phyloP scores from a whole-genome alignment of 192 early-diverging fungal genomes.

The Backusella tarrabulga region DNA sequence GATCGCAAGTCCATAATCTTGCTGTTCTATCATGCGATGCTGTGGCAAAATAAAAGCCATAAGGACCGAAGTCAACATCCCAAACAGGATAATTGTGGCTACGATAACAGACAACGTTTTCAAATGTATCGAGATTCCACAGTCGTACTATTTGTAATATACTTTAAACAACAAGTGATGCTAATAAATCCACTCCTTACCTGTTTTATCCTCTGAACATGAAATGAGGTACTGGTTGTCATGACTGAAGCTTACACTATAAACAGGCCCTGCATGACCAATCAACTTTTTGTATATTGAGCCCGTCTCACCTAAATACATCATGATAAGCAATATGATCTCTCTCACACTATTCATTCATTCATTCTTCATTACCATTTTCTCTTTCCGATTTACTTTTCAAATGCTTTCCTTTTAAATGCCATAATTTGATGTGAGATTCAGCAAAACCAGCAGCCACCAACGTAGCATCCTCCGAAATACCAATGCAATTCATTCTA shows the following conservation, averaged over 20 bases:
- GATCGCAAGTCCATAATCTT: conserved; percentile 95
- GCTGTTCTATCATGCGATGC: conserved; percentile 95
- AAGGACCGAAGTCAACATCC: conserved; percentile 91
- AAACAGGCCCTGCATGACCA: conserved; percentile 94
- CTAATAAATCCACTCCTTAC: neutral
- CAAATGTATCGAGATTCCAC: conserved; percentile 89
- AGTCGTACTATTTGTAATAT: conserved; percentile 60
- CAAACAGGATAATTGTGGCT: conserved; percentile 98
- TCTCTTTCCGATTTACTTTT: conserved; percentile 34
- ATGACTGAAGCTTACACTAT: conserved; percentile 81
- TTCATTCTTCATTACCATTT: neutral
- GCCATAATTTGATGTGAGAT: conserved; percentile 93
- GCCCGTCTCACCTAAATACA: conserved; percentile 49
- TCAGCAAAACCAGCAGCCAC: conserved; percentile 93
- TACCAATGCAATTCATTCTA: conserved; percentile 80
- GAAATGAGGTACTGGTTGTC: conserved; percentile 86
- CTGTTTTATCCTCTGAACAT: conserved; percentile 88
- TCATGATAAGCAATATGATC: conserved; percentile 16
- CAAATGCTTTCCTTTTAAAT: conserved; percentile 73
- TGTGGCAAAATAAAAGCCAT: conserved; percentile 96
- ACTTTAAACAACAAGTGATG: neutral
- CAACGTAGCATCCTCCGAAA: conserved; percentile 77
- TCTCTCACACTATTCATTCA: neutral
- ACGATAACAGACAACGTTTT: conserved; percentile 90
- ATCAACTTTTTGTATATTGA: conserved; percentile 64